Percentiles rank a stretch among this genome's conserved stretches.
These are phyloP conservation scores for Phytophthora palmivora DNA, from an alignment of 352 stramenopile genomes.

Conservation along the genomic window DNA sequence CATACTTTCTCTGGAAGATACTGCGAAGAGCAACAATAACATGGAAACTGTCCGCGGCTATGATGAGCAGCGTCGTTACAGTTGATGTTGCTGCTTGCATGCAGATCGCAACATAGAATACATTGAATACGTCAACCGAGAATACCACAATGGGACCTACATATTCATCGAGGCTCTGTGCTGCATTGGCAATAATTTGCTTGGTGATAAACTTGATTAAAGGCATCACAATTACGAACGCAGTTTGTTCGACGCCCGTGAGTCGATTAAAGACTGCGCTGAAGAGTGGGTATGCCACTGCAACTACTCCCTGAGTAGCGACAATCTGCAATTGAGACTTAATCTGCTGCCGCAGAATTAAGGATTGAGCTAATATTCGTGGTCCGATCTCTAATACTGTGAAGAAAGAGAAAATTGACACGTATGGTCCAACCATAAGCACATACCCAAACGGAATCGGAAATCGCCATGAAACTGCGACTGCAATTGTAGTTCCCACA, in stretches of 20 bases:
- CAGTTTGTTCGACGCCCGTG: constrained; percentile 1
- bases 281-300: constrained; percentile 25
- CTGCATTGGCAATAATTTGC: constrained; percentile 23
- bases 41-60: not conserved
- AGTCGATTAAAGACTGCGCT: constrained; percentile 24
- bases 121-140: constrained; percentile 21
- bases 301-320: constrained; percentile 18
- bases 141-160: constrained; percentile 13
- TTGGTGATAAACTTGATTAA: constrained; percentile 33
- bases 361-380: not conserved
- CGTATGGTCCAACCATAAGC: constrained; percentile 6
- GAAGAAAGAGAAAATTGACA: constrained; percentile 5
- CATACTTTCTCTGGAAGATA: constrained; percentile 6
- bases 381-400: constrained; percentile 12
- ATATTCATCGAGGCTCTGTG: constrained; percentile 22
- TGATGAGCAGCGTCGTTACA: constrained; percentile 7
- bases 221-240: constrained; percentile 21
- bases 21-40: constrained; percentile 12
- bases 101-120: constrained; percentile 16
- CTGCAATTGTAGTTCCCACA: constrained; percentile 8
- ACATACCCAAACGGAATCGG: constrained; percentile 25
- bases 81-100: constrained; percentile 9
- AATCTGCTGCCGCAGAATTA: constrained; percentile 12
- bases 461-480: constrained; percentile 9
- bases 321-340: constrained; percentile 22